Percentiles rank a stretch among this genome's conserved stretches.
Evolutionary conservation across 2,329 filamentous ascomycete genomes (phyloP).

Genomic region (Fusarium sp.): DNA sequence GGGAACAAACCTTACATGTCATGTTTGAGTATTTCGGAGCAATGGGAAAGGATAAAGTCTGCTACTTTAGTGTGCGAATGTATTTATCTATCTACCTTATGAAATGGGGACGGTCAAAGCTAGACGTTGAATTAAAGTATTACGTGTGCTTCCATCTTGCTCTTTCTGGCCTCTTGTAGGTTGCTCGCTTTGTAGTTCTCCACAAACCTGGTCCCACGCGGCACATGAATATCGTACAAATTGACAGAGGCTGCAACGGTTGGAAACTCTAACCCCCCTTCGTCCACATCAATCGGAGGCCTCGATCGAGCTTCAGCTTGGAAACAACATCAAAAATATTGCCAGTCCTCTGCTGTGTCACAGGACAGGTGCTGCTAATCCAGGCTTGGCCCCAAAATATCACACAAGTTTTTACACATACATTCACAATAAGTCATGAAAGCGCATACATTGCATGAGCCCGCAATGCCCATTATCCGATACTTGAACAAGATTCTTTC

Average conservation of each 20-base stretch:
- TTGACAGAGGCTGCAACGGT: neutral
- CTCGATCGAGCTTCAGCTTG: neutral
- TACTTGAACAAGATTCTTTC: constrained; percentile 49
- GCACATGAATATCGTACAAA: neutral
- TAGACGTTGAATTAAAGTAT: constrained; percentile 48
- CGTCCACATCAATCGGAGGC: neutral
- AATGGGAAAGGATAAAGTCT: constrained; percentile 48
- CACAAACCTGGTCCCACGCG: constrained; percentile 9
- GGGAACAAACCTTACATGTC: constrained; percentile 41
- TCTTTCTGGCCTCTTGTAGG: constrained; percentile 6
- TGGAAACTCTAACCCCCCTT: neutral
- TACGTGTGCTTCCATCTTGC: constrained; percentile 37
- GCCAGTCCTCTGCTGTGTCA: neutral
- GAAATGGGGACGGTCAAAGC: constrained; percentile 28
- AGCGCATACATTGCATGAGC: constrained; percentile 28
- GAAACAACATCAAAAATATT: neutral
- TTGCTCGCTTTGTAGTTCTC: constrained; percentile 13
- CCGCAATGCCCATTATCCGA: constrained; percentile 41
- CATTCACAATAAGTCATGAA: constrained; percentile 4
- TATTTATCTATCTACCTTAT: constrained; percentile 44
- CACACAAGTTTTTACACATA: neutral
- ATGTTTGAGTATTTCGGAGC: constrained; percentile 48
- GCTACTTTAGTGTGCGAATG: constrained; percentile 44
- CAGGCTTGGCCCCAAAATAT: neutral
- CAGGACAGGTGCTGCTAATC: neutral